phyloP scores from a whole-genome alignment of 768 basidiomycete genomes.

The Ephemerocybe angulata region DNA sequence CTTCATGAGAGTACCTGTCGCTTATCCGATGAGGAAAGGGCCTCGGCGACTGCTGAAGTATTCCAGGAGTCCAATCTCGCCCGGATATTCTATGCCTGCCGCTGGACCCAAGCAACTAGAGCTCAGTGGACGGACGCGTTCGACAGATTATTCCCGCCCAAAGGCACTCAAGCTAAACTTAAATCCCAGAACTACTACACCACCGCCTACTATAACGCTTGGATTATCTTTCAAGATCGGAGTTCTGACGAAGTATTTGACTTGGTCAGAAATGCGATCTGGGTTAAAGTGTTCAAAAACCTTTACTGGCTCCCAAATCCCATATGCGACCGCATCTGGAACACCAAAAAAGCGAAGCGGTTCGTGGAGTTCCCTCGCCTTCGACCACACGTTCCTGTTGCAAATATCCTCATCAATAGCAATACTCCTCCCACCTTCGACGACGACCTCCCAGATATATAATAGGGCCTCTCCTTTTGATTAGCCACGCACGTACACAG shows the following conservation, averaged over 20 bases:
- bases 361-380: not conserved
- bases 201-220: not conserved
- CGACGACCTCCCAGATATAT: too few relatives aligned
- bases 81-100: not conserved
- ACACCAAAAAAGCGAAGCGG: not conserved
- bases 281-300: not conserved
- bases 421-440: not conserved
- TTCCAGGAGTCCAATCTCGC: not conserved
- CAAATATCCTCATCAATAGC: not conserved
- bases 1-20: not conserved
- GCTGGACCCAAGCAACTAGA: not conserved
- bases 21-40: not conserved
- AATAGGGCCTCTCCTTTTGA: too few relatives aligned
- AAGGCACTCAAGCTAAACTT: not conserved
- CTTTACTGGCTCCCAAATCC: not conserved
- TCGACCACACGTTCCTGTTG: not conserved
- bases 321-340: not conserved
- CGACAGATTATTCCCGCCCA: constrained; percentile 3
- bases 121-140: not conserved
- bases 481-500: too few relatives aligned
- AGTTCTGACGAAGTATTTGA: not conserved
- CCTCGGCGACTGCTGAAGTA: not conserved
- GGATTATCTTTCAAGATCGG: not conserved
- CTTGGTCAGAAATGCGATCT: not conserved
- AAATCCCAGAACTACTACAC: not conserved